Evolutionary conservation across 129 eudicot genomes (phyloP), one percentile per base, ranked within the genome.

Genomic region (Gnaphalium uliginosum): DNA sequence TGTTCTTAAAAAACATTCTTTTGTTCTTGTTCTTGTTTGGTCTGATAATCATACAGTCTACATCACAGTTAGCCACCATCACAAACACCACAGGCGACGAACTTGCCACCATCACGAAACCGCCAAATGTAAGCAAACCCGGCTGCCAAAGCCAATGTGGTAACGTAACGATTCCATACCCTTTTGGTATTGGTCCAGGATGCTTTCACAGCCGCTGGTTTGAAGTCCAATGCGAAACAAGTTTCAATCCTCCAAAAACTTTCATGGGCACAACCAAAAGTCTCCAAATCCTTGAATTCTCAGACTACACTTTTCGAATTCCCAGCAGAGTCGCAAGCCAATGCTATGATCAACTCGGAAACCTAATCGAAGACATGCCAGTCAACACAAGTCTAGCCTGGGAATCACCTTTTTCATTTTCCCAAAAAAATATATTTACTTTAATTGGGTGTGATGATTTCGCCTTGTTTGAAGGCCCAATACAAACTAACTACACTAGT

Each of bases 401-500:
- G 26, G 10, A 35, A 4, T 17, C 85, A 6, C 83, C 83, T 11
- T 77, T 53, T 51, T 67, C 78, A 6, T 75, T 84, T 60, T 87
- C 92, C 0, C 78, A 73, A 2, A 21, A 29, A 21, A 88, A 88
- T 30, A 79, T 56, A 37, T 79, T 86, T 41, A 81, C 79, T 0
- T 82, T 86, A 39, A 32, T 86, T 1, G 94, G 90, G 5, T 88
- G 94, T 14, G 75, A 86, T 23, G 85, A 78, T 22, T 64, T 56
- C 5, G 88, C 81, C 1, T 6, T 76, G 8, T 37, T 86, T 19
- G 0, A 0, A 0, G 81, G 68, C 15, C n/a, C 65, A 0, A 6
- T 24, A 27, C 74, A 18, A 0, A 32, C 37, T 0, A 72, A 30
- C 46, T 81, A 66, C 64, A 73, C 83, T 1, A 84, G 21, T 14